Base-by-base conservation (phyloP, 2,329 filamentous ascomycete genomes). In the Paecilomyces sp. region DNA sequence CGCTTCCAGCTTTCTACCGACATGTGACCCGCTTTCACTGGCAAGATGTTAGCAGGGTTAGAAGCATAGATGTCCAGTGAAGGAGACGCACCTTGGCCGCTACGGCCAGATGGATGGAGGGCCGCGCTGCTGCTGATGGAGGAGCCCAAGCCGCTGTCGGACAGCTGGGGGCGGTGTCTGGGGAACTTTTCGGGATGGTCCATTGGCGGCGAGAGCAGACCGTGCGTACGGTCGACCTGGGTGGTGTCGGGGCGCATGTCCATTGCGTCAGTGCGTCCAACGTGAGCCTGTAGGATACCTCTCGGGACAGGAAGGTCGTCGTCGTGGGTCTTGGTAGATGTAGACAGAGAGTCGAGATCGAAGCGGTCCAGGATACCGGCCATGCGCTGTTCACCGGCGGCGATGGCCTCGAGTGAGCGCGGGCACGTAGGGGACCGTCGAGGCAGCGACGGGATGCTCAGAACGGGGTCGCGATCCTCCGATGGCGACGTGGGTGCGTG, bases 71-170 rank as follows among this genome's bases (percentile, higher is more conserved):
- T 50, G 53, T 61, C 63, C 58, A 62, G 66, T 58, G 76, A 77
- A 66, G 75, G 73, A 56, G 77, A 82, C 64, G 64, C 75, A 79
- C 65, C 72, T 74, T 70, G 68, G 63, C 60, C 68, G 55, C 74
- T 73, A 65, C 78, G 73, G 71, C 85, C 83, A 64, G 84, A 80
- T 13, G 68, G 67, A 31, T 66, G 57, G 52, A 70, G 63, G 59
- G 77, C 79, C 58, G 77, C 74, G 34, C 79, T 82, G 55, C 85
- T 89, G 62, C 81, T 84, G 68, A 96, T 82, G 51, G 92, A 96
- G 52, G 91, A 89, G 57, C 92, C 92, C 64, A 97, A 81, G 58
- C 91, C 92, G 73, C 92, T 96, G 78, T 97, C 92, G 15, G 91
- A 94, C 61, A 85, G 84, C 76, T 92, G 88, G 69, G 86, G 84